phyloP scores from a whole-genome alignment of 75 land plant species.

The Chamaecyparis obtusa region DNA sequence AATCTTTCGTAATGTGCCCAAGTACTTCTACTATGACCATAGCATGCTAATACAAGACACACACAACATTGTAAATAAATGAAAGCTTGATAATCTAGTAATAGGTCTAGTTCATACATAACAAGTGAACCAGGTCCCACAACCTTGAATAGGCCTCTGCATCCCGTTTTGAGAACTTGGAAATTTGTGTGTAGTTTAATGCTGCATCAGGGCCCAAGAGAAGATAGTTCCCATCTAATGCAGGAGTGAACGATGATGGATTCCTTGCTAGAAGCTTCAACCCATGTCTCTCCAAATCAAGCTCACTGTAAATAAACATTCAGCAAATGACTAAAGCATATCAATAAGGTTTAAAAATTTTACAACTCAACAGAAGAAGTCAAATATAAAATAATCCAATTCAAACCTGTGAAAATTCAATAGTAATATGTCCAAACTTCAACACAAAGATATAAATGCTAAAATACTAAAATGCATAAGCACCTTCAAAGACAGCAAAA shows the following conservation, averaged over 20 bases:
- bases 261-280: conserved; percentile 77
- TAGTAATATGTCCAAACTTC: not conserved
- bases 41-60: not conserved
- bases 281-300: conserved; percentile 83
- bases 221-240: conserved; percentile 76
- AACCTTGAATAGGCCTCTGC: conserved; percentile 75
- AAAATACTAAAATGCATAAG: conserved; percentile 5
- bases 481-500: not conserved
- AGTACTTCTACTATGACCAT: not conserved
- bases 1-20: not conserved
- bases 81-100: not conserved
- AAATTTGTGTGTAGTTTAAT: conserved; percentile 61
- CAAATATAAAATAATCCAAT: not conserved
- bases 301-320: conserved; percentile 46
- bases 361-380: not conserved
- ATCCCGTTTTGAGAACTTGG: conserved; percentile 80
- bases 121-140: not conserved
- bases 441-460: not conserved
- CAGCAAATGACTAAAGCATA: not conserved
- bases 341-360: not conserved
- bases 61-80: not conserved
- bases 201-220: conserved; percentile 71
- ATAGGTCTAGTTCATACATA: not conserved
- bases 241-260: conserved; percentile 91
- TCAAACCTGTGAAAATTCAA: not conserved